Evolutionary conservation across 495 filamentous ascomycete genomes (phyloP), one percentile per base, ranked within the genome.

Genomic region (Penicillium ochrochloron): DNA sequence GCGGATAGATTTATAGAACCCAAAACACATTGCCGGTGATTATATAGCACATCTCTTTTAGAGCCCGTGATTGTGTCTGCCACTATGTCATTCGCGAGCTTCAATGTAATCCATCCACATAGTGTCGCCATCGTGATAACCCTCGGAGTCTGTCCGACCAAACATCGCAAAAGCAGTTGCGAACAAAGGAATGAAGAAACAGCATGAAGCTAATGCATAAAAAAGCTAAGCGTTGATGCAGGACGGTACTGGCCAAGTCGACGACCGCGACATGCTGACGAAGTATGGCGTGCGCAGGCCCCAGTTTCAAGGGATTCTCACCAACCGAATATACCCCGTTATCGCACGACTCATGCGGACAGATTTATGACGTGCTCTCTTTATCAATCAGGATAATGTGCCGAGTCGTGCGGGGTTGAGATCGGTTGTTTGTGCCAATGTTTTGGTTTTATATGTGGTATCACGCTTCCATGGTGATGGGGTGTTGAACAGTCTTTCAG

Each of bases 281-380:
- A 33, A 35, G 27, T 64, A 75, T 75, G 71, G 63, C 73, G 73
- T 75, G 73, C 71, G 61, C 44, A 19, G n/a, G 51, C 34, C 60
- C 37, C 52, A 15, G 48, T 15, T 48, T 55, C 34, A 41, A 23
- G 1, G 5, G 12, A 0, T 41, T 41, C 5, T 41, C 37, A 17
- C 37, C 42, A 65, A 12, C 56, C 59, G 53, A 37, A 44, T 34
- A 57, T 55, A 44, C 51, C 37, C 55, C 57, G 63, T 61, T 65
- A 70, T 70, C 59, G 68, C 53, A 65, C 58, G 51, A 61, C 67
- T 74, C 69, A 70, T 64, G 61, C 46, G 51, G 37, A 58, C 34
- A 42, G 29, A 9, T 29, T 27, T 29, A 75, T 80, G 71, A 68
- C 76, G 76, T 80, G 78, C 75, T 80, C 69, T 60, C 41, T 42